phyloP scores from a whole-genome alignment of 441 rosid species.

The Adansonia madagascariensis region DNA sequence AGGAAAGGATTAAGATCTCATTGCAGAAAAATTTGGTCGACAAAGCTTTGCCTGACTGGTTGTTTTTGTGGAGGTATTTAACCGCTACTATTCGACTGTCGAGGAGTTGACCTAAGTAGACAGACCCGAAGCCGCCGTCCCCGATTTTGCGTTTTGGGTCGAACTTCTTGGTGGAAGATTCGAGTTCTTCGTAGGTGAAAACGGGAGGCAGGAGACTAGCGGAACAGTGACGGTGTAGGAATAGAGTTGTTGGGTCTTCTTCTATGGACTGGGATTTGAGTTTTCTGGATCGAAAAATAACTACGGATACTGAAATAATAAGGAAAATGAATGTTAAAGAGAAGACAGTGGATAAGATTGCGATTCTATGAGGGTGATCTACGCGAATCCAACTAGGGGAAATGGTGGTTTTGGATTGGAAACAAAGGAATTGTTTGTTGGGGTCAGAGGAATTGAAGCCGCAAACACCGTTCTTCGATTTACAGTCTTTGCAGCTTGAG shows the following conservation, averaged over 20 bases:
- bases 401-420: conserved; percentile 38
- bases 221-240: conserved; percentile 74
- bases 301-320: conserved; percentile 41
- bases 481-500: neutral
- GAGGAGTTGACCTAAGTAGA: neutral
- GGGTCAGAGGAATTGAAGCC: conserved; percentile 30
- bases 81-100: neutral
- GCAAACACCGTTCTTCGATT: neutral
- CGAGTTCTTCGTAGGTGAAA: conserved; percentile 83
- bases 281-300: conserved; percentile 53
- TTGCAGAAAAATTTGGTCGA: neutral
- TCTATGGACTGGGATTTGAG: conserved; percentile 43
- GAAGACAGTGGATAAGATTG: neutral
- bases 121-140: conserved; percentile 63
- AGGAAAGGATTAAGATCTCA: neutral
- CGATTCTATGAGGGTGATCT: neutral
- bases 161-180: conserved; percentile 67
- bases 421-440: conserved; percentile 52
- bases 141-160: conserved; percentile 78
- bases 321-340: conserved; percentile 40
- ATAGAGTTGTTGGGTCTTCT: conserved; percentile 54
- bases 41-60: neutral
- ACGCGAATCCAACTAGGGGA: conserved; percentile 24
- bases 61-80: neutral
- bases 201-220: conserved; percentile 75